Percentiles rank a stretch among this genome's conserved stretches.
Evolutionary conservation across 106 monocot species (phyloP).

Genomic region (Hemerocallis citrina): DNA sequence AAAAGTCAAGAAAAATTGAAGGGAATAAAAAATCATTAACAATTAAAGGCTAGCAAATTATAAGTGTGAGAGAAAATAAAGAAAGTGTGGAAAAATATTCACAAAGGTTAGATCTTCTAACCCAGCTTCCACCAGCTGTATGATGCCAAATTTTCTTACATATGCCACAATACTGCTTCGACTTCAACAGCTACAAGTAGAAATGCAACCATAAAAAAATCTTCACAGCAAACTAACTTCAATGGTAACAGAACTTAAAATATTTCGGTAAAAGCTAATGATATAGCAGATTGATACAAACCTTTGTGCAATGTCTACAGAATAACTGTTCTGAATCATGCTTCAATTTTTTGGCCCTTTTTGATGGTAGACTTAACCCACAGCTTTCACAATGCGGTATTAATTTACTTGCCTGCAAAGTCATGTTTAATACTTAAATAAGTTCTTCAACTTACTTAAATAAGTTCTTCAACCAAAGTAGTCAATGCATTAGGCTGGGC

Average conservation of each 20-base stretch:
- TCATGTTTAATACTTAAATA: neutral
- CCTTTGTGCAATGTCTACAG: slow-evolving; percentile 83
- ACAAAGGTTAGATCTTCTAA: slow-evolving; percentile 20
- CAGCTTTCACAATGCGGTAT: slow-evolving; percentile 64
- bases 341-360: slow-evolving; percentile 59
- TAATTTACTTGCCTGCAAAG: slow-evolving; percentile 31
- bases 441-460: neutral
- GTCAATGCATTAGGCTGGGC: neutral
- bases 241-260: neutral
- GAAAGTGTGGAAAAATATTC: neutral
- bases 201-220: neutral
- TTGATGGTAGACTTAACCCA: slow-evolving; percentile 40
- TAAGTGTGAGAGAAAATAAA: neutral
- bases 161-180: slow-evolving; percentile 90
- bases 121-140: slow-evolving; percentile 75
- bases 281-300: slow-evolving; percentile 13
- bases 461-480: slow-evolving; percentile 1
- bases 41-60: neutral
- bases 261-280: neutral
- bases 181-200: slow-evolving; percentile 53
- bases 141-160: slow-evolving; percentile 95
- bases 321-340: slow-evolving; percentile 36
- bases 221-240: neutral
- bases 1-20: slow-evolving; percentile 1
- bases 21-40: neutral